A percentile compares a stretch with the other conserved stretches of the same genome.
phyloP scores from a whole-genome alignment of 2,329 filamentous ascomycete genomes.

The Pseudohalonectria lignicola region DNA sequence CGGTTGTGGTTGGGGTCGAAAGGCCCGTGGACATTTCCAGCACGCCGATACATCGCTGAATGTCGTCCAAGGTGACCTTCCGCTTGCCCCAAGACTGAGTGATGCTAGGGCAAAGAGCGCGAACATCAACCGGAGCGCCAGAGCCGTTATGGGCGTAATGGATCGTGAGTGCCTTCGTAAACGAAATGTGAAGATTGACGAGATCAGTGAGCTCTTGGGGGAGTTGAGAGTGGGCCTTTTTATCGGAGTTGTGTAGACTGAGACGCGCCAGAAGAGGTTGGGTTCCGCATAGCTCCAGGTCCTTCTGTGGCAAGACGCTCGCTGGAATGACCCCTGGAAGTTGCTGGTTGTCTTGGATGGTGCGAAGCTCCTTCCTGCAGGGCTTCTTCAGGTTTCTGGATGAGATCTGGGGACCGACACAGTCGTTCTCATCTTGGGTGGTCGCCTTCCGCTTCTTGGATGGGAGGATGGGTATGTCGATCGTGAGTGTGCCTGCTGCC shows the following conservation, averaged over 20 bases:
- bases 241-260: constrained; percentile 24
- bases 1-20: constrained; percentile 7
- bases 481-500: constrained; percentile 11
- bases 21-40: constrained; percentile 22
- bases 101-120: constrained; percentile 47
- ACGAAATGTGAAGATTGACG: constrained; percentile 52
- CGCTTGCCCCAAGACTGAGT: constrained; percentile 64
- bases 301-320: neutral
- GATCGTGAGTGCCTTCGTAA: constrained; percentile 56
- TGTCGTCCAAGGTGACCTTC: constrained; percentile 51
- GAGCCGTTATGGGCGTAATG: constrained; percentile 60
- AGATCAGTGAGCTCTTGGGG: constrained; percentile 47
- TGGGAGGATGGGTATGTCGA: constrained; percentile 14
- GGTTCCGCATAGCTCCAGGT: constrained; percentile 1
- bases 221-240: constrained; percentile 23
- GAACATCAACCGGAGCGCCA: constrained; percentile 51
- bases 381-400: constrained; percentile 12
- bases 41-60: constrained; percentile 57
- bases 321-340: constrained; percentile 14
- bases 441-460: constrained; percentile 29
- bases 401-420: constrained; percentile 7
- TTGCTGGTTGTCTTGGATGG: constrained; percentile 3
- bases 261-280: constrained; percentile 25
- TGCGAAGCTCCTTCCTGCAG: constrained; percentile 2
- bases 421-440: constrained; percentile 13